phyloP scores from a whole-genome alignment of 164 flowering plant species.

The Vitis rupestris region DNA sequence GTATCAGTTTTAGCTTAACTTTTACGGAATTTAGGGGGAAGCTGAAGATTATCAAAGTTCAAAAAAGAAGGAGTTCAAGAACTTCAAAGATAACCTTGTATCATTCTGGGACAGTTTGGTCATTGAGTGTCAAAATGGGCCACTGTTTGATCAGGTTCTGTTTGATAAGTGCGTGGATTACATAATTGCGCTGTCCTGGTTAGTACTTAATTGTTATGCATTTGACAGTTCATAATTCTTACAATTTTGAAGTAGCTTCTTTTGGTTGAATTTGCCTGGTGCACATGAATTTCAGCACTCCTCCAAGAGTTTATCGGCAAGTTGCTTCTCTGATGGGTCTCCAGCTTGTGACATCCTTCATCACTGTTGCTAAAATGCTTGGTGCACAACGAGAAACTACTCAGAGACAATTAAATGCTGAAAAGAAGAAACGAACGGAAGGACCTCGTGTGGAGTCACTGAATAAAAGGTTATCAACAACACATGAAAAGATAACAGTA shows the following conservation, averaged over 20 bases:
- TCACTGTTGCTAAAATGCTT: conserved; percentile 82
- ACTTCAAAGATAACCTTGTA: conserved; percentile 83
- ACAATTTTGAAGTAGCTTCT: conserved; percentile 1
- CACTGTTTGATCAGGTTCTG: conserved; percentile 73
- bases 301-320: conserved; percentile 93
- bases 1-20: conserved; percentile 22
- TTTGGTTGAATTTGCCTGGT: conserved; percentile 14
- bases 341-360: conserved; percentile 94
- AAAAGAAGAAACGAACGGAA: conserved; percentile 76
- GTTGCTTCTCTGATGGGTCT: conserved; percentile 92
- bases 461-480: conserved; percentile 64
- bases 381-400: conserved; percentile 90
- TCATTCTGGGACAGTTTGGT: conserved; percentile 84
- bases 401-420: conserved; percentile 93
- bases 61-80: conserved; percentile 79
- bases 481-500: conserved; percentile 75
- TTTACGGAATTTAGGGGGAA: conserved; percentile 53
- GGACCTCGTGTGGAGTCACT: conserved; percentile 96
- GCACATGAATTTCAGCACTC: conserved; percentile 59
- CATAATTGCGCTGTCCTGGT: conserved; percentile 94
- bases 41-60: conserved; percentile 82
- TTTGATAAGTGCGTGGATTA: conserved; percentile 96
- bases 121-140: conserved; percentile 85
- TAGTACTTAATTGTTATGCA: conserved; percentile 21
- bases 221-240: not conserved